Evolutionary conservation across 306 rosid genomes (phyloP), one percentile per base, ranked within the genome.

Genomic region (Rosa chinensis): DNA sequence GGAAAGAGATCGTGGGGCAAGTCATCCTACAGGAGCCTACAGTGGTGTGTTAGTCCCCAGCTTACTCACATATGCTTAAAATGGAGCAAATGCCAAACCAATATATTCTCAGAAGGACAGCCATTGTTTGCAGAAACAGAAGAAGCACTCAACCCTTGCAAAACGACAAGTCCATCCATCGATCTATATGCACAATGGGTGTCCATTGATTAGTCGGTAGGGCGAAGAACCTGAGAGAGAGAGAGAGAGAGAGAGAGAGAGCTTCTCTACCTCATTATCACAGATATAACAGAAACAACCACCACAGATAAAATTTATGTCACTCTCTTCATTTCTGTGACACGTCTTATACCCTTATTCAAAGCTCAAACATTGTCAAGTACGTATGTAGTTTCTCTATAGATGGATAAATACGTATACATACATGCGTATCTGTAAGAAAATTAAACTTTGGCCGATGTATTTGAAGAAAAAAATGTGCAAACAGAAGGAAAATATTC

Each of bases 1-100:
- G 83, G n/a, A 6, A 72, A 86, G 79, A 83, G 87, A 87, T 93
- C 88, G 93, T 91, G 84, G 94, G 94, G 94, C 80, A 82, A 35
- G 21, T 56, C 35, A 69, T 82, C 80, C 49, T 77, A 47, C 72
- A 72, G 63, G 0, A 25, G 40, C n/a, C 69, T 39, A 66, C 47
- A 37, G 13, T 8, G 69, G 8, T 32, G 43, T 17, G 20, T 16
- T 32, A 35, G 47, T 66, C 71, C 47, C 47, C 47, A 66, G 48
- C 71, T 66, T 63, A 28, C 71, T 20, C 71, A 17, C 47, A 66
- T 40, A 18, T 39, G 25, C 79, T 73, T 66, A 77, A 70, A n/a
- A 40, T 53, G 85, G 62, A 73, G 77, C 86, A 56, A 42, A 64
- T 71, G 81, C 74, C 88, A 77, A 82, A 16, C 81, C 67, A 80